phyloP scores from a whole-genome alignment of 2,329 filamentous ascomycete species.

The Ploettnerulaceae sp. region DNA sequence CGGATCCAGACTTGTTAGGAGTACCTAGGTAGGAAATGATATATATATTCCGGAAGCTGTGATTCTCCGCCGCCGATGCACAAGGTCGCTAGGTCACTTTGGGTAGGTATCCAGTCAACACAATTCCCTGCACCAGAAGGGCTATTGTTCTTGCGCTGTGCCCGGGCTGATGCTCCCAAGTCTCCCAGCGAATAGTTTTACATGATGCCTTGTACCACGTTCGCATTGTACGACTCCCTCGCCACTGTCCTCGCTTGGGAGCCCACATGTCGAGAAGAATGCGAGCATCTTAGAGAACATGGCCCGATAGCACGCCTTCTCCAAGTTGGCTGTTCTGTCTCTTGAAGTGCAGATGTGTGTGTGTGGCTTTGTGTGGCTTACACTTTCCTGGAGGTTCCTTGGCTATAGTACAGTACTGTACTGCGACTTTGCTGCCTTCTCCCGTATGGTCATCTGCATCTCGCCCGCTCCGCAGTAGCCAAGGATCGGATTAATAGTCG shows the following conservation, averaged over 20 bases:
- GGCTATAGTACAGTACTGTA: background rate
- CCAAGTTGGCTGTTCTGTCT: background rate
- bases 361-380: constrained; percentile 11
- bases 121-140: background rate
- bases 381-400: background rate
- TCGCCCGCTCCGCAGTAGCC: background rate
- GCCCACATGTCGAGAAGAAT: background rate
- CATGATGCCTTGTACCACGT: background rate
- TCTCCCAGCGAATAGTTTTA: background rate
- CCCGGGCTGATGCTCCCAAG: background rate
- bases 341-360: background rate
- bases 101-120: no score
- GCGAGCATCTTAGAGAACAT: background rate
- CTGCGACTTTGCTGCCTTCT: no score
- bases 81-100: no score
- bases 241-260: background rate
- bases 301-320: background rate
- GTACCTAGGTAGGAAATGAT: background rate
- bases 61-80: constrained; percentile 1
- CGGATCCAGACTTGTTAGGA: constrained; percentile 4
- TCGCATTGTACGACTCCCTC: background rate
- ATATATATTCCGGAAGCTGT: background rate
- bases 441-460: background rate
- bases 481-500: background rate
- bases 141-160: background rate